Evolutionary conservation across 257 asterid species (phyloP), one percentile per base, ranked within the genome.

Genomic region (Solanum piurae): DNA sequence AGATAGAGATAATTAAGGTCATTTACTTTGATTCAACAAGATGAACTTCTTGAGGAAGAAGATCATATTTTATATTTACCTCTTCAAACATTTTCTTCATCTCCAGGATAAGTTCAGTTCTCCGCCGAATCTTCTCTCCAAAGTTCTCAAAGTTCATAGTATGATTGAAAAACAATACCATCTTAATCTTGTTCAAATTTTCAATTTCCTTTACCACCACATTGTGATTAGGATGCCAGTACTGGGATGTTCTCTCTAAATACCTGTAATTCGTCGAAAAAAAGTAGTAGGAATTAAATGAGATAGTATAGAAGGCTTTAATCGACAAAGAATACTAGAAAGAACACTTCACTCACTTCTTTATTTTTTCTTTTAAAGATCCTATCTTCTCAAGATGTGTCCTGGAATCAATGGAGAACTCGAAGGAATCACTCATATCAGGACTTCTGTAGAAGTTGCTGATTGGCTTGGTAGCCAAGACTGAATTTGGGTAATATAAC

Each of bases 361-460:
- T 93, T 33, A 94, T 92, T 86, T 91, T 94, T 31, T 94, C 97
- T 89, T 92, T 96, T 34, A 96, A 76, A 74, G 89, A 46, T 72
- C 98, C 98, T 60, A 96, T 95, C 89, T 92, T 93, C 89, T 96
- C 95, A 72, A 95, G 4, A 3, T 93, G 93, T 16, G 99, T 94
- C 89, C 84, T 94, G 94, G 92, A 96, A 92, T 93, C 98, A 49
- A 96, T 89, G 83, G 92, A 92, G 93, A 96, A 96, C 86, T 95
- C 97, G 7, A 96, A 75, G 1, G 90, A 40, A 88, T 96, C 99
- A 11, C 98, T 92, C 99, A 96, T 96, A 89, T 96, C 98, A 0
- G 98, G 99, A 92, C 99, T 96, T 89, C 99, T 91, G 62, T 93
- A 94, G 93, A 91, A 94, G 90, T 96, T 96, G 95, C 98, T 92